A percentile compares a stretch with the other conserved stretches of the same genome.
Conservation (phyloP, 1,284 basidiomycete genomes). For the Ustanciosporium gigantosporum region DNA sequence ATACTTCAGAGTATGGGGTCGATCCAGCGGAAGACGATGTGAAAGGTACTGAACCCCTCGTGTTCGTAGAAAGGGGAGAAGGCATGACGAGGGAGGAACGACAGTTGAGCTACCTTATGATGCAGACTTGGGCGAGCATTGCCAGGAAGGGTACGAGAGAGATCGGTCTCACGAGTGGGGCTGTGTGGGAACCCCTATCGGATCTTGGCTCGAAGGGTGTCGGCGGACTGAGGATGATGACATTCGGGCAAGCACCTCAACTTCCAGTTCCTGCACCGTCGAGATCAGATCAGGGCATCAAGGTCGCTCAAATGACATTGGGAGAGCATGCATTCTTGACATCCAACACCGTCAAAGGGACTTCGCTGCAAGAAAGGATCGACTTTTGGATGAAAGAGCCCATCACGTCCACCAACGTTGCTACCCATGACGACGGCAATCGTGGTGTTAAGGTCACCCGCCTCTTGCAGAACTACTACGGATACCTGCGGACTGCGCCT, state of each 20-base stretch:
- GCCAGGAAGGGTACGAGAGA: no score
- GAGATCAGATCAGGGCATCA: neutral
- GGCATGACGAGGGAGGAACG: constrained; percentile 19
- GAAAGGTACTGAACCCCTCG: neutral
- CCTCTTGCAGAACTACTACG: constrained; percentile 34
- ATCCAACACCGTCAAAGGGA: constrained; percentile 5
- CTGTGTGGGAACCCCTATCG: no score
- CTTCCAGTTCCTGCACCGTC: no score
- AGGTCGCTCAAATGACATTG: constrained; percentile 3
- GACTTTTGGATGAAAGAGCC: constrained; percentile 32
- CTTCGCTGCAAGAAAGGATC: constrained; percentile 9
- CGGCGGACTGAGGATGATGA: no score
- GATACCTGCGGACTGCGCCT: constrained; percentile 10
- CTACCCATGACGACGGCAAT: no score
- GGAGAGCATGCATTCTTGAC: constrained; percentile 15
- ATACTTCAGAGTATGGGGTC: constrained; percentile 12
- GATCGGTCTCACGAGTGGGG: no score
- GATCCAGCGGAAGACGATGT: constrained; percentile 12
- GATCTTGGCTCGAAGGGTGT: no score
- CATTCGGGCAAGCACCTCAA: no score
- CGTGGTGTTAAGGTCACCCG: no score
- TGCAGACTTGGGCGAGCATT: constrained; percentile 30
- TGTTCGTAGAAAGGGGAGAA: no score
- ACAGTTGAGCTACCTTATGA: constrained; percentile 22
- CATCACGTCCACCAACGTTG: constrained; percentile 11